Conservation (phyloP, 2,329 filamentous ascomycete genomes). For the Pyricularia sp. region DNA sequence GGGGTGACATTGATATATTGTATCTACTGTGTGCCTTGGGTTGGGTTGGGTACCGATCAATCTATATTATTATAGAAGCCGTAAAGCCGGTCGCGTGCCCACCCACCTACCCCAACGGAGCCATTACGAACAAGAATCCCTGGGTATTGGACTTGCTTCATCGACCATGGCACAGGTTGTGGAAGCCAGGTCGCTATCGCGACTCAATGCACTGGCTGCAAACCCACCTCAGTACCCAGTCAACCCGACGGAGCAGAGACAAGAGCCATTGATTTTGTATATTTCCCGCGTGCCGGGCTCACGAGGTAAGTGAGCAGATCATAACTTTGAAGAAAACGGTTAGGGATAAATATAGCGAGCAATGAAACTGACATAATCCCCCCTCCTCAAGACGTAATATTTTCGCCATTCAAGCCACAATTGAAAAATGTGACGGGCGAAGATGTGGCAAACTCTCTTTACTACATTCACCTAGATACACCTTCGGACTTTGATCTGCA, state of each 20-base stretch:
- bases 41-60: not conserved
- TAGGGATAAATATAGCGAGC: too few species aligned
- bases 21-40: too few species aligned
- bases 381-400: slow-evolving; percentile 62
- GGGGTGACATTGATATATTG: too few species aligned
- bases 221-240: slow-evolving; percentile 82
- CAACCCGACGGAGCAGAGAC: slow-evolving; percentile 59
- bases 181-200: slow-evolving; percentile 76
- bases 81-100: not conserved
- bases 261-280: slow-evolving; percentile 73
- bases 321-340: not conserved
- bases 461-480: slow-evolving; percentile 76
- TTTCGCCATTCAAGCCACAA: slow-evolving; percentile 83
- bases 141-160: not conserved
- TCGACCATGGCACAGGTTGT: slow-evolving; percentile 47
- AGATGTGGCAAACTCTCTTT: slow-evolving; percentile 80
- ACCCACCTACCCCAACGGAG: not conserved
- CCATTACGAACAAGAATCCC: not conserved
- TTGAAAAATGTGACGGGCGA: slow-evolving; percentile 81
- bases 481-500: slow-evolving; percentile 39
- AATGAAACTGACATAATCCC: not conserved
- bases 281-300: slow-evolving; percentile 90
- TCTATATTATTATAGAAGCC: not conserved
- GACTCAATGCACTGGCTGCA: slow-evolving; percentile 69
- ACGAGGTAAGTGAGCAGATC: slow-evolving; percentile 48